Base-by-base conservation (phyloP, 805 yeast genomes). In the Suhomyces canberraensis region DNA sequence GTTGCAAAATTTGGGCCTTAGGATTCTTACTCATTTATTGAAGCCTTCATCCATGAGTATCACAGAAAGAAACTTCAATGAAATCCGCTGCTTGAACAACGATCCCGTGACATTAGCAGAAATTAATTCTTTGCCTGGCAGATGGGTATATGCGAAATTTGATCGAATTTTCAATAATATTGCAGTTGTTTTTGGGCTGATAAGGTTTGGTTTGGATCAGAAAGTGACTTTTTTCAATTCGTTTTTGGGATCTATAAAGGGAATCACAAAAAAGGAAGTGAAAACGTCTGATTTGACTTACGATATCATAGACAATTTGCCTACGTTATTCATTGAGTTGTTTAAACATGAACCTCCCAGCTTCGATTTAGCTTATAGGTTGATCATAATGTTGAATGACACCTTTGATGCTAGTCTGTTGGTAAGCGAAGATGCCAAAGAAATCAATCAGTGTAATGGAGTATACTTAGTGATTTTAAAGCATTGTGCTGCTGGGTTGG, bases 71-170 rank as follows among this genome's bases (percentile, higher is more conserved):
- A 41, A 39, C 8, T 56, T 47, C 44, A 56, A 47, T 30, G 50
- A 52, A 11, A 33, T 54, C n/a, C 50, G 69, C 22, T 59, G 69
- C 31, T 50, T 66, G 17, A 47, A 62, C 8, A 56, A 52, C 34
- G 71, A 64, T 3, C 52, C 61, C 0, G 46, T 68, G 1, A 20
- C 44, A 1, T 31, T 64, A 4, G 28, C 34, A 11, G 73, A 68
- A 24, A 52, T 68, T 7, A 48, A 52, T 31, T 47, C 69, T 0
- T 27, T 68, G 17, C 52, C 57, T 16, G 44, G 61, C 2, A 49
- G 57, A 36, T 68, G 74, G 74, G 52, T 60, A 2, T 56, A 46
- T 33, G 30, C 49, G 2, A 55, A 60, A 25, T 57, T 58, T 33
- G 66, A 63, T 21, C 51, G 52, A 36, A 46, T 67, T 1, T 37